phyloP scores from a whole-genome alignment of 139 green algal genomes.

The Pseudopediastrum boryanum region DNA sequence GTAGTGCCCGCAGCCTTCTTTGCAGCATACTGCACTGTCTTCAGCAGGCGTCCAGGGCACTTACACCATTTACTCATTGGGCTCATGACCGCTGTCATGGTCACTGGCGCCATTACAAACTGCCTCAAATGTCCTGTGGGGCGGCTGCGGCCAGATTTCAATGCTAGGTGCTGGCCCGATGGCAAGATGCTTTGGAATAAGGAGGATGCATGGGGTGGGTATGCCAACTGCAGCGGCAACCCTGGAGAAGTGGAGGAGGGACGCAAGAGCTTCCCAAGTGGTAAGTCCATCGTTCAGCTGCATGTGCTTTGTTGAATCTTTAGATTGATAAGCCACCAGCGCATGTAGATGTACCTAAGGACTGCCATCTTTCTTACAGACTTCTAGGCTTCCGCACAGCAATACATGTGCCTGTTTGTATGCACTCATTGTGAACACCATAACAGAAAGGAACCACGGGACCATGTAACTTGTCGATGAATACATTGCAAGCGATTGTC shows the following conservation, averaged over 20 bases:
- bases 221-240: conserved; percentile 6
- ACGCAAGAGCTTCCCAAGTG: conserved; percentile 34
- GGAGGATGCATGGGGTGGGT: conserved; percentile 15
- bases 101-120: conserved; percentile 21
- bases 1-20: conserved; percentile 3
- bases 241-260: background rate
- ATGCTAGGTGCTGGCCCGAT: conserved; percentile 34
- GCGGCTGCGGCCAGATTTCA: conserved; percentile 33
- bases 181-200: conserved; percentile 11
- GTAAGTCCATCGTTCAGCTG: too few relatives aligned
- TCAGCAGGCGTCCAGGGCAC: background rate
- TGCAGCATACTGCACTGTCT: conserved; percentile 3
- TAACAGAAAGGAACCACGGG: too few relatives aligned
- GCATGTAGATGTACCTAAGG: too few relatives aligned
- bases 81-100: conserved; percentile 7
- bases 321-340: too few relatives aligned
- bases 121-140: conserved; percentile 25
- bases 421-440: too few relatives aligned
- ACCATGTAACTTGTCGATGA: too few relatives aligned
- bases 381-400: too few relatives aligned
- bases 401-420: too few relatives aligned
- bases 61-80: conserved; percentile 14
- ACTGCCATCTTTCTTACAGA: too few relatives aligned
- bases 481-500: too few relatives aligned
- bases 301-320: too few relatives aligned